Conservation (phyloP, 2,329 filamentous ascomycete species). For the Diaporthe destruens region DNA sequence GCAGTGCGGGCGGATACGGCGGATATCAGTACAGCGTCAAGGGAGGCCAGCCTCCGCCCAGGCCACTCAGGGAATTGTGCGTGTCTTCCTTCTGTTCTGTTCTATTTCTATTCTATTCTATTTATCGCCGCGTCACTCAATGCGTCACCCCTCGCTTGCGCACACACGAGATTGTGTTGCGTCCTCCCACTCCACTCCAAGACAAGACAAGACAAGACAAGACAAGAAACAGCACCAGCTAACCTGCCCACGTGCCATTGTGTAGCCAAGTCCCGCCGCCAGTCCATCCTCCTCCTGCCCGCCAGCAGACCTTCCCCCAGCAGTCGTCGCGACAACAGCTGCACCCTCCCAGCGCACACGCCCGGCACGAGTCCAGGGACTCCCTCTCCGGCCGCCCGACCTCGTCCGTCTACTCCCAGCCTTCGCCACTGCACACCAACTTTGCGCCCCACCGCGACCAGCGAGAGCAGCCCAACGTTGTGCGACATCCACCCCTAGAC, state of each 20-base stretch:
- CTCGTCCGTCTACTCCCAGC: slow-evolving; percentile 74
- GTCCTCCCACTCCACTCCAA: no score
- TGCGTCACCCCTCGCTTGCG: no score
- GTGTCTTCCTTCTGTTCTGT: neutral
- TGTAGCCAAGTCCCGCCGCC: slow-evolving; percentile 27
- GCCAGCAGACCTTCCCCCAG: slow-evolving; percentile 30
- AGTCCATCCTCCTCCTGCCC: slow-evolving; percentile 31
- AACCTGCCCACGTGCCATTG: slow-evolving; percentile 3
- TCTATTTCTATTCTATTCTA: no score
- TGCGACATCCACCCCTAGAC: slow-evolving; percentile 38
- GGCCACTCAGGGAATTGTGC: slow-evolving; percentile 37
- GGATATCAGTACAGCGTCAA: slow-evolving; percentile 31
- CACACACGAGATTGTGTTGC: neutral
- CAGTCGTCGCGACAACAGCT: slow-evolving; percentile 16
- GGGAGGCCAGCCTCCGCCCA: slow-evolving; percentile 34
- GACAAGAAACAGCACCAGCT: slow-evolving; percentile 5
- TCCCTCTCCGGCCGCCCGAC: slow-evolving; percentile 54
- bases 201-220: no score
- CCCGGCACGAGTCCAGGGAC: slow-evolving; percentile 26
- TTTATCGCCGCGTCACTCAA: no score
- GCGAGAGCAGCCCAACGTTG: slow-evolving; percentile 41
- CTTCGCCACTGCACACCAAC: slow-evolving; percentile 56
- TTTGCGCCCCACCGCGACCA: slow-evolving; percentile 46
- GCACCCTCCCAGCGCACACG: slow-evolving; percentile 2
- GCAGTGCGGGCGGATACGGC: slow-evolving; percentile 15